Base-by-base conservation (phyloP, 352 stramenopile genomes). In the Aphanomyces astaci region DNA sequence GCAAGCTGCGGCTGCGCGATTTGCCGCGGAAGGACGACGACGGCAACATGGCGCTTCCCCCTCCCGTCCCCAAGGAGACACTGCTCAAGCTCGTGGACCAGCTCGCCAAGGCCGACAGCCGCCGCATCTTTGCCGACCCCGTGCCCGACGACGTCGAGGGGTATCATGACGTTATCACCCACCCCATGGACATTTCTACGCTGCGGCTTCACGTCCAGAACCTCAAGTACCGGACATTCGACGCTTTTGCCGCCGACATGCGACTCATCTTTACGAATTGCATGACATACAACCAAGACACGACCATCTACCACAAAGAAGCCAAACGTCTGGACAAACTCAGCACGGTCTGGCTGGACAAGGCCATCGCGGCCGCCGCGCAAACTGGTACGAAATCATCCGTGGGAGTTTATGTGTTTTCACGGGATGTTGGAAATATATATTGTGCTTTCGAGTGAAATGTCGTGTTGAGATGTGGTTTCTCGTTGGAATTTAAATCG, bases 191-290 rank as follows among this genome's bases (percentile, higher is more conserved):
- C 62, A 53, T 95, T 15, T 92, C 80, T 33, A 92, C 80, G 28
- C 91, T 95, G 82, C 78, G 79, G 30, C 87, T 80, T 66, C 91
- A 92, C 52, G 85, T 74, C 28, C 87, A 88, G 48, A 78, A 80
- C 33, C 78, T 80, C 72, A 90, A 92, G 72, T 93, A 94, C 73
- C 89, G 89, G 73, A 88, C 79, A 28, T 64, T 93, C 24, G 84
- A 92, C n/a, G 72, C 78, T 30, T 91, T 95, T 73, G 75, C 75
- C 3, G 73, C 83, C 1, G 87, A 95, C 39, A 91, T 95, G 67
- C 84, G 88, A 53, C 73, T 93, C 22, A 95, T 95, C 79, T 93
- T 92, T 64, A 80, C 83, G 36, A 95, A 95, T 68, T 95, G 87
- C 60, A 79, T 92, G 72, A 86, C 82, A 5, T 95, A 92, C 70